Evolutionary conservation across 129 eudicot species (phyloP).

Genomic region (Dittrichia graveolens): DNA sequence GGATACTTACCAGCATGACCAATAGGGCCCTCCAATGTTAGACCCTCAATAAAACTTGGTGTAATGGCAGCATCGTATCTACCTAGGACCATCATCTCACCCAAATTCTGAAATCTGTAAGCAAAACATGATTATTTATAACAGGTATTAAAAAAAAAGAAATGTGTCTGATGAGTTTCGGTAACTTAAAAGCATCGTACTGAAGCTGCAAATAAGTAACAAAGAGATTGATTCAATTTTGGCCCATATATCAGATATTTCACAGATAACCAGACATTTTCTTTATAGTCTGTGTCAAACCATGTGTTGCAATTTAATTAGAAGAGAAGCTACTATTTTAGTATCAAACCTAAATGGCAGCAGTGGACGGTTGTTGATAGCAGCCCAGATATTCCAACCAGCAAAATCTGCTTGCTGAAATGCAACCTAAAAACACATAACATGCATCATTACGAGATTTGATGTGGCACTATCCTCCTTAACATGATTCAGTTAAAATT

Average conservation of each 20-base stretch:
- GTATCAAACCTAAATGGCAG: constrained; percentile 80
- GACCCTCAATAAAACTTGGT: constrained; percentile 83
- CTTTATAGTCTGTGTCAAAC: background rate
- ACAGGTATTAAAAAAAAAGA: background rate
- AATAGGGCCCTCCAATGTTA: constrained; percentile 87
- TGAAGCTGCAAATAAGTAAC: constrained; percentile 4
- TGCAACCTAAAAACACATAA: constrained; percentile 65
- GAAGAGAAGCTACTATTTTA: constrained; percentile 3
- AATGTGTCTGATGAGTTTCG: background rate
- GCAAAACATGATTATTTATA: constrained; percentile 5
- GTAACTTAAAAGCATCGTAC: background rate
- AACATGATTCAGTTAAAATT: background rate
- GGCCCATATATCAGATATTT: background rate
- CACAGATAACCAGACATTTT: background rate
- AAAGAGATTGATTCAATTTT: background rate
- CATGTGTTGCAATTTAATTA: background rate
- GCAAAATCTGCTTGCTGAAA: constrained; percentile 98
- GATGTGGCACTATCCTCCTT: too few species aligned
- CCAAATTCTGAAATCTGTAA: constrained; percentile 90
- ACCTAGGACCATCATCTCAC: constrained; percentile 99
- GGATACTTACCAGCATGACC: constrained; percentile 75
- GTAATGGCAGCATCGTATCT: constrained; percentile 86
- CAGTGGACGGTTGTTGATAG: constrained; percentile 86
- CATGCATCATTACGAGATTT: background rate
- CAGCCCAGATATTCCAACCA: constrained; percentile 99